Evolutionary conservation across 257 asterid species (phyloP).

Genomic region (Salvia splendens): DNA sequence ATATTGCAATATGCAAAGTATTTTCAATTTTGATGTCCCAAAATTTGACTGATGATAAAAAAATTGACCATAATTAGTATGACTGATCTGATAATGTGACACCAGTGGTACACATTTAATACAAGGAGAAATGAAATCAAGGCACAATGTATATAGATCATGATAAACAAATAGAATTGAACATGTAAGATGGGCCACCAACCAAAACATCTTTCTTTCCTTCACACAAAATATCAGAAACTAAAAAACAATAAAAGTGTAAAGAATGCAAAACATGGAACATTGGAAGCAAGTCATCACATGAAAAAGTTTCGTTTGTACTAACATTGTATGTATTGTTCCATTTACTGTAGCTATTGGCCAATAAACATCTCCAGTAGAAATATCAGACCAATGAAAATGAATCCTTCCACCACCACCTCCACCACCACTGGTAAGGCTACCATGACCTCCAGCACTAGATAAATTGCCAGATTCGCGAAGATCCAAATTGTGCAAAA

Average conservation of each 20-base stretch:
- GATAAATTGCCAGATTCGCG: conserved; percentile 66
- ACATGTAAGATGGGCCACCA: not conserved
- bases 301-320: conserved; percentile 27
- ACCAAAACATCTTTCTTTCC: not conserved
- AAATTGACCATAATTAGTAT: no score
- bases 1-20: not conserved
- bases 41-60: not conserved
- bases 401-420: conserved; percentile 99
- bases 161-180: not conserved
- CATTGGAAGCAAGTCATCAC: conserved; percentile 8
- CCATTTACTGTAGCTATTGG: conserved; percentile 90
- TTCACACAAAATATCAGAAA: no score
- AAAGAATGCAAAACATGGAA: conserved; percentile 8
- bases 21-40: not conserved
- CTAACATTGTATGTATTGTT: conserved; percentile 72
- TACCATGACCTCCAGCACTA: conserved; percentile 84
- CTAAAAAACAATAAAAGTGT: not conserved
- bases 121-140: no score
- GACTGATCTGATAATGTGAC: no score
- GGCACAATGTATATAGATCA: no score
- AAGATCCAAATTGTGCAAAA: conserved; percentile 61
- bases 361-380: conserved; percentile 91
- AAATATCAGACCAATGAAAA: conserved; percentile 92
- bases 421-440: conserved; percentile 76
- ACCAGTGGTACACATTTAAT: no score